These are phyloP conservation scores for Escallonia rubra DNA, from an alignment of 129 eudicot genomes.

Conservation along the genomic window DNA sequence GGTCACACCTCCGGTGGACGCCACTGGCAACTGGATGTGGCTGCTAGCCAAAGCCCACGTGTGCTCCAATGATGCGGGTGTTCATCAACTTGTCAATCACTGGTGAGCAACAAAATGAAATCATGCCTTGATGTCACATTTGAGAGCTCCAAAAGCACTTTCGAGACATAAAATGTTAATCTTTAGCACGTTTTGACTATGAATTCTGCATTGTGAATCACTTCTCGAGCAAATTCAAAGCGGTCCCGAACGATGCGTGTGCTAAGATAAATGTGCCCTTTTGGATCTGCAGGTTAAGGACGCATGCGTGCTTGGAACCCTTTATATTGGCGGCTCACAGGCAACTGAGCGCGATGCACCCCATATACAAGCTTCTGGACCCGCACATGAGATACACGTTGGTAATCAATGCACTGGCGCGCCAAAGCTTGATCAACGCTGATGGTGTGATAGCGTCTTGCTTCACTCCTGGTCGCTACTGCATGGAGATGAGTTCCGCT, in stretches of 20 bases:
- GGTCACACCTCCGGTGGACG: constrained; percentile 73
- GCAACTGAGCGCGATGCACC: constrained; percentile 89
- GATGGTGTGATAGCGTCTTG: constrained; percentile 84
- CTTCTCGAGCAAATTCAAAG: too few relatives aligned
- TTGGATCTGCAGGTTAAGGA: constrained; percentile 52
- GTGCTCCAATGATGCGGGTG: constrained; percentile 97
- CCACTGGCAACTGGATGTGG: constrained; percentile 90
- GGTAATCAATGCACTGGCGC: constrained; percentile 82
- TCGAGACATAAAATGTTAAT: too few relatives aligned
- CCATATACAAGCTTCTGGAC: constrained; percentile 82
- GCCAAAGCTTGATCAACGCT: constrained; percentile 69
- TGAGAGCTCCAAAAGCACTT: too few relatives aligned
- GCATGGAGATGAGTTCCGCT: constrained; percentile 92
- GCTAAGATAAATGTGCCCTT: too few relatives aligned
- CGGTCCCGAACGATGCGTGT: too few relatives aligned
- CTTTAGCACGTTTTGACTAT: too few relatives aligned
- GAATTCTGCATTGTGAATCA: too few relatives aligned
- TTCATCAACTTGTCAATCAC: constrained; percentile 92
- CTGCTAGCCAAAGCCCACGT: constrained; percentile 93
- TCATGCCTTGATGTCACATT: too few relatives aligned
- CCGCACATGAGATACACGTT: constrained; percentile 97
- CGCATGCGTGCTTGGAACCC: constrained; percentile 88
- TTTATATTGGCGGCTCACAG: constrained; percentile 93
- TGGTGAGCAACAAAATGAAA: constrained; percentile 37
- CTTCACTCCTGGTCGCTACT: constrained; percentile 90